Conservation (phyloP, 441 rosid genomes). For the Hura crepitans region DNA sequence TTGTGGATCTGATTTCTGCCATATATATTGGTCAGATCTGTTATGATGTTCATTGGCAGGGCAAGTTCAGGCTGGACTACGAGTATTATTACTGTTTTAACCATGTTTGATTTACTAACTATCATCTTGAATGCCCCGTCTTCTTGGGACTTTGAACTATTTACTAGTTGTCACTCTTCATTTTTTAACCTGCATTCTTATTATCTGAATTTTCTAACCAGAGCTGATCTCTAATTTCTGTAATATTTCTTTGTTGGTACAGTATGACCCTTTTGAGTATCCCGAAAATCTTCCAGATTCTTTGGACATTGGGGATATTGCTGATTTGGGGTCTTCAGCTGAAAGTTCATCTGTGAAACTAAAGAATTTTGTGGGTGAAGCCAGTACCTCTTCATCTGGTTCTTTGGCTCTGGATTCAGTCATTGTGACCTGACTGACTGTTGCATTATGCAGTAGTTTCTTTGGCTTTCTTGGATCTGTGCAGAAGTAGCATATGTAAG, state of each 20-base stretch:
- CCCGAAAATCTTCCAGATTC: slow-evolving; percentile 67
- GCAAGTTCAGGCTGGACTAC: background rate
- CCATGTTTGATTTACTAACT: background rate
- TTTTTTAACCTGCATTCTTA: no score
- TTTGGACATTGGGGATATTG: slow-evolving; percentile 67
- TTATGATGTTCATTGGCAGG: background rate
- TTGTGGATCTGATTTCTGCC: no score
- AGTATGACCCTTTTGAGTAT: slow-evolving; percentile 50
- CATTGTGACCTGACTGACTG: slow-evolving; percentile 31
- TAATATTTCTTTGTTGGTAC: slow-evolving; percentile 18
- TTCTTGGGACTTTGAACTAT: background rate
- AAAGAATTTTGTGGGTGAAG: slow-evolving; percentile 49
- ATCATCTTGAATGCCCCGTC: no score
- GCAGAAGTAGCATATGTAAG: slow-evolving; percentile 31
- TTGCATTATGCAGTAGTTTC: slow-evolving; percentile 4
- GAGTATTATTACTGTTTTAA: background rate
- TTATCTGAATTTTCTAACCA: no score
- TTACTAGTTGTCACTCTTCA: background rate
- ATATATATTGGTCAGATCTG: no score
- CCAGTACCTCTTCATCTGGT: slow-evolving; percentile 45
- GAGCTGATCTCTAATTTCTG: no score
- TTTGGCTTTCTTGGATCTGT: slow-evolving; percentile 17
- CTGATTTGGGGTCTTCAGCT: slow-evolving; percentile 40
- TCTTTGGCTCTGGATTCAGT: slow-evolving; percentile 28
- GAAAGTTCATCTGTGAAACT: slow-evolving; percentile 37